Percentiles rank a stretch among this genome's conserved stretches.
Conservation (phyloP, 805 yeast species). For the Debaryomyces maramus region DNA sequence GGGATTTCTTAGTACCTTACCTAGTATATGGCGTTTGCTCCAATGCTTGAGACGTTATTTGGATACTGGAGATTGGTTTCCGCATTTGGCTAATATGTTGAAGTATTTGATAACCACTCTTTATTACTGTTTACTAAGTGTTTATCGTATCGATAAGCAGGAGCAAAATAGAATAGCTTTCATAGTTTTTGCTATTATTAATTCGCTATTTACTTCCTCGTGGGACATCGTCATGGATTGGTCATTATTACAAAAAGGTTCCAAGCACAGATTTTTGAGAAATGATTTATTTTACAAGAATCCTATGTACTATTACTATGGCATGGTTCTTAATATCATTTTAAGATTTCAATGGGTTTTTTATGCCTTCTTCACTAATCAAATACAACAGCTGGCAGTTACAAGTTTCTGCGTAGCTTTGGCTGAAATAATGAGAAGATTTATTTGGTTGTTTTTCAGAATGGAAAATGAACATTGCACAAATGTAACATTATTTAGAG, state of each 20-base stretch:
- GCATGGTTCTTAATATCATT: slow-evolving; percentile 70
- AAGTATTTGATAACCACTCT: slow-evolving; percentile 70
- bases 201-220: slow-evolving; percentile 63
- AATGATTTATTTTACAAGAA: slow-evolving; percentile 65
- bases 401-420: slow-evolving; percentile 82
- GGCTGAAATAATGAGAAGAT: slow-evolving; percentile 80
- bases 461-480: slow-evolving; percentile 96
- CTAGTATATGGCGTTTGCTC: slow-evolving; percentile 85
- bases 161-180: slow-evolving; percentile 53
- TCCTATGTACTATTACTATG: slow-evolving; percentile 58
- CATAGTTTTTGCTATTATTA: slow-evolving; percentile 70
- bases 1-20: slow-evolving; percentile 84
- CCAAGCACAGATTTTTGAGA: slow-evolving; percentile 60
- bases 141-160: slow-evolving; percentile 64
- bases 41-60: slow-evolving; percentile 90
- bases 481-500: slow-evolving; percentile 80
- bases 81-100: slow-evolving; percentile 85
- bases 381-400: slow-evolving; percentile 83
- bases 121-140: slow-evolving; percentile 72
- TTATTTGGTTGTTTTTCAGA: slow-evolving; percentile 87
- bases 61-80: slow-evolving; percentile 95
- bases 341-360: slow-evolving; percentile 91
- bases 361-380: slow-evolving; percentile 72
- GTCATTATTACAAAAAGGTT: slow-evolving; percentile 74
- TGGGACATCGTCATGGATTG: slow-evolving; percentile 98